Base-by-base conservation (phyloP, 495 filamentous ascomycete species). In the Wilcoxina mikolae region DNA sequence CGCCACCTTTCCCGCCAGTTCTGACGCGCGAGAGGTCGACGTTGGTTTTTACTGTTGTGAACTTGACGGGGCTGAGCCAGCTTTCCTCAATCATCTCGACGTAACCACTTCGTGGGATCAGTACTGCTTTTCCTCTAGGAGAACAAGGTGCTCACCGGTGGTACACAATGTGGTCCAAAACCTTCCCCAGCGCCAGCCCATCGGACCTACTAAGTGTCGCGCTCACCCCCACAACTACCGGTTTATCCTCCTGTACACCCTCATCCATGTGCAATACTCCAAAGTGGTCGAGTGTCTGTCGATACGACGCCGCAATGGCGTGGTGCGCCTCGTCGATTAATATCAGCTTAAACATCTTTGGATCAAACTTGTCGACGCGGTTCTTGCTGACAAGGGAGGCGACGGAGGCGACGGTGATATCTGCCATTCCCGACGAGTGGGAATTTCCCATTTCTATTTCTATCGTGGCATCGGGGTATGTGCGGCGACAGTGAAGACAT, bases 281-380 rank as follows among this genome's bases (percentile, higher is more conserved):
- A 65, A 98, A 87, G 68, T 99, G 76, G 1, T 73, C 69, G 53
- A 99, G 68, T 1, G 77, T 75, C 26, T 71, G 74, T 56, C 90
- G 71, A 64, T 95, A 99, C 29, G 77, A 76, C 5, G 76, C 72
- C 3, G 90, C 84, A 28, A 94, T 89, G 47, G 96, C 95, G 68
- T 96, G 91, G 69, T 99, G 91, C n/a, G 87, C 90, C 66, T 99
- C 91, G 60, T 99, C 91, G 4, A 99, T 90, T 12, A 99, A 74
- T 2, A 99, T 69, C 0, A 99, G 77, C 66, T 99, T 99, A 73
- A 90, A 95, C 20, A 69, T 68, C 1, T 56, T 67, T 0, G 88
- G 84, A 55, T 95, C 79, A 60, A 87, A 96, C 58, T 94, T 95
- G 28, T 61, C 47, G 12, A 95, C 74, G 25, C 91, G 76, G 44